Evolutionary conservation across 805 yeast species (phyloP), one percentile per base, ranked within the genome.

Genomic region (Ascoidea asiatica): DNA sequence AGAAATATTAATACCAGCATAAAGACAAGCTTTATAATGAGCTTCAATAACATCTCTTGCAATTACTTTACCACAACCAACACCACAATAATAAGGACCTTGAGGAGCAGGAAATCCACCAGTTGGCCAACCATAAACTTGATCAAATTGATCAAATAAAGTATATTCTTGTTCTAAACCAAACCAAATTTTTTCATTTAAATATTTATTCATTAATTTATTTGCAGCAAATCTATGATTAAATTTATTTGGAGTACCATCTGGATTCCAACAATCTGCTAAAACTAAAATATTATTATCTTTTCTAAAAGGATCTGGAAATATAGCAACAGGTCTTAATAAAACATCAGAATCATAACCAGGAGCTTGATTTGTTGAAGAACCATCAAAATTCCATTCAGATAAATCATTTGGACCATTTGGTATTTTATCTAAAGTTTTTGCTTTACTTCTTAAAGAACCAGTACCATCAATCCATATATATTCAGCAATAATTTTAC

Each of bases 1-100:
- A 44, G 95, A 82, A 55, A 90, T 81, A 62, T 74, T 71, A 57
- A 90, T 66, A 61, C 97, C 97, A 52, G 97, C 81, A 64, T 85
- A 82, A 52, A 90, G 73, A 73, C 97, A 89, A 50, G 98, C 98
- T 66, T 92, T 81, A 83, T 92, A 92, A 74, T 90, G 98, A 48
- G 98, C 97, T 75, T 90, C 98, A 57, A 92, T 88, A 46, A 90
- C 88, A 64, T 92, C 98, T 73, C 98, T 80, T 61, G 97, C 95
- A 66, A 81, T 86, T 52, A 90, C 98, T 73, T 87, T 89, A 62
- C 97, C 96, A 58, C 96, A 77, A 70, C 98, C 98, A 53, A 92
- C 98, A 79, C 97, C 98, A 76, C 98, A 92, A 81, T 92, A 92
- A 83, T 92, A 92, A 50, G 98, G 98, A 55, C 98, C 98, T 73